Evolutionary conservation across 768 basidiomycete genomes (phyloP), one percentile per base, ranked within the genome.

Genomic region (Strobilomyces dryophilus): DNA sequence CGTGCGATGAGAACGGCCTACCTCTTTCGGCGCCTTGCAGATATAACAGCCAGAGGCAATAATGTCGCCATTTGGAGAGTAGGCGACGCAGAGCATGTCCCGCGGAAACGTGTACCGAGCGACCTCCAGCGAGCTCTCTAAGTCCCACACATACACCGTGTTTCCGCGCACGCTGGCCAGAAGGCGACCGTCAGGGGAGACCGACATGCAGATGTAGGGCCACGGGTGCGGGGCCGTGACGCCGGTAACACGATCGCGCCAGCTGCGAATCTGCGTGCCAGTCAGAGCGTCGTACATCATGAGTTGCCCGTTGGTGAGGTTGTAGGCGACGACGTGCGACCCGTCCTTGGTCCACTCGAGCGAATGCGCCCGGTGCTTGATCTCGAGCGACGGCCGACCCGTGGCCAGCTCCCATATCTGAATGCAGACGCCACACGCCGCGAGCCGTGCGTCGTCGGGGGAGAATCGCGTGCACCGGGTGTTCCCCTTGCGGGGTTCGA

Each of bases 401-500:
- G 53, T 58, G 0, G 53, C 51, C 4, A 63, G 18, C 8, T 63
- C 62, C 62, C 62, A 63, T 32, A 63, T 58, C 21, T 63, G 62
- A 34, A 63, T 63, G 53, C 62, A 63, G 0, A 58, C 53, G 27
- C 62, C 62, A 21, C 62, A 63, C 1, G 63, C 62, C 3, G 62
- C 62, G 35, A 63, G 56, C 42, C 62, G 60, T 45, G 51, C 47
- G 52, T 61, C 55, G 27, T 63, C 60, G 15, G 62, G 62, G 26
- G 62, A 63, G 53, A 63, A 63, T 44, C 62, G 62, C 20, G 63
- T 65, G 52, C 62, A 63, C 42, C 62, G 51, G 26, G 56, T 61
- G 11, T 63, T 63, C 3, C 62, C 62, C 47, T 63, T 63, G 3
- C 62, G 53, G 7, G 59, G 60, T 9, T 62, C 62, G 40, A 63